Evolutionary conservation across 805 yeast species (phyloP).

Genomic region (Ogataea zsoltii): DNA sequence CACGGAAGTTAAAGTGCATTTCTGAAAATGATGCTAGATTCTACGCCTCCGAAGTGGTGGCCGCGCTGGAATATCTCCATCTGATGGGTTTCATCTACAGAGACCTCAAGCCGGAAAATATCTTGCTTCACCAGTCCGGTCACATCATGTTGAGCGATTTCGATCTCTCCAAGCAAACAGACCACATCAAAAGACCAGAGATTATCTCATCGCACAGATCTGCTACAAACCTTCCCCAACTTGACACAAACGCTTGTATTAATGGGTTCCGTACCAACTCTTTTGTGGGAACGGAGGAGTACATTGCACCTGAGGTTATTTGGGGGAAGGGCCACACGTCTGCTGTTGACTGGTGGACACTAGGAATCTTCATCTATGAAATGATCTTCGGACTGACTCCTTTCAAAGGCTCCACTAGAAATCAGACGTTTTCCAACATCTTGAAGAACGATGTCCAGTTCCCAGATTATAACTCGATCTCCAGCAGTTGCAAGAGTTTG

Average conservation of each 20-base stretch:
- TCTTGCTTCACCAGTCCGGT: slow-evolving; percentile 91
- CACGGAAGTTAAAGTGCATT: slow-evolving; percentile 82
- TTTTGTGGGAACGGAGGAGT: slow-evolving; percentile 98
- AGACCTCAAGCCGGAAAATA: slow-evolving; percentile 95
- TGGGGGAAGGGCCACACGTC: slow-evolving; percentile 96
- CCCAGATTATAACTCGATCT: slow-evolving; percentile 56
- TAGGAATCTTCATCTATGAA: slow-evolving; percentile 89
- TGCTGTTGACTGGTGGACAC: slow-evolving; percentile 99
- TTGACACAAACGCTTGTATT: slow-evolving; percentile 93
- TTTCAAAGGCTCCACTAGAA: slow-evolving; percentile 87
- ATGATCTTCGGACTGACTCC: slow-evolving; percentile 97
- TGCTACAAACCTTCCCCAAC: slow-evolving; percentile 51
- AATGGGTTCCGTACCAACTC: slow-evolving; percentile 97
- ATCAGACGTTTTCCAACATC: slow-evolving; percentile 85
- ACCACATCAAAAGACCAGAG: slow-evolving; percentile 73
- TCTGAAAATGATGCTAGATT: slow-evolving; percentile 87
- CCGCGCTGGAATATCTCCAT: slow-evolving; percentile 94
- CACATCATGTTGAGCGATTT: slow-evolving; percentile 98
- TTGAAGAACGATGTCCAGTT: slow-evolving; percentile 82
- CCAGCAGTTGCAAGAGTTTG: slow-evolving; percentile 75
- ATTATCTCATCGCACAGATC: slow-evolving; percentile 43
- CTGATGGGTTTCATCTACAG: slow-evolving; percentile 96
- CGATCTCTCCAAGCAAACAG: slow-evolving; percentile 89
- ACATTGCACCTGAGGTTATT: slow-evolving; percentile 97
- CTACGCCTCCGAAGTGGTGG: slow-evolving; percentile 95